Percentiles rank a stretch among this genome's conserved stretches.
These are phyloP conservation scores for Ophiostoma populinum DNA, from an alignment of 2,329 filamentous ascomycete genomes.

Conservation along the genomic window DNA sequence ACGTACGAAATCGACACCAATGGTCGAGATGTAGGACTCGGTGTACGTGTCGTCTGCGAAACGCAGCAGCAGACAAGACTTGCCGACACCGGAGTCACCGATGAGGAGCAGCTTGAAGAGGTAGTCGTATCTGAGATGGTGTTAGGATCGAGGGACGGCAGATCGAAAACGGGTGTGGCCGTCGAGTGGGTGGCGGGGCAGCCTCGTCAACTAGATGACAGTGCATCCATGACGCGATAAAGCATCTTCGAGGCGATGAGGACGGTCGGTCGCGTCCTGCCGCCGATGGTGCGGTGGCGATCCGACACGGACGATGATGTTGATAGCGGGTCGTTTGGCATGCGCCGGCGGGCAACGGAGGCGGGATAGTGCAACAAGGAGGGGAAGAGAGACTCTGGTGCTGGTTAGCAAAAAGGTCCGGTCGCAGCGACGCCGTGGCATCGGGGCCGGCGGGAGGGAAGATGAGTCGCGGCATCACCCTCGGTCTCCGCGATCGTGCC, in stretches of 20 bases:
- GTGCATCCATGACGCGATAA: no score
- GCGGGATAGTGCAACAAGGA: neutral
- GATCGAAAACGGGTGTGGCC: no score
- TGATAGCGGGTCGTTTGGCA: no score
- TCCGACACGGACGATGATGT: no score
- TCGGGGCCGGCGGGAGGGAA: neutral
- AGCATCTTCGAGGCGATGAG: no score
- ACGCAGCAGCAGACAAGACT: slow-evolving; percentile 94
- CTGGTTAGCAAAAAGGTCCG: neutral
- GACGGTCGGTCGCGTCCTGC: no score
- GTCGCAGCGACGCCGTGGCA: neutral
- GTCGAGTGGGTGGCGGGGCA: neutral
- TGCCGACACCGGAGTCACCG: slow-evolving; percentile 99
- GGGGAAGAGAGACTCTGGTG: neutral
- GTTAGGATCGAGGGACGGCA: neutral
- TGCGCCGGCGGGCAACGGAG: no score
- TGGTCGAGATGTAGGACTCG: slow-evolving; percentile 98
- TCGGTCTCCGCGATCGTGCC: neutral
- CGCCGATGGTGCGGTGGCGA: no score
- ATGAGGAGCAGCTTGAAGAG: slow-evolving; percentile 99
- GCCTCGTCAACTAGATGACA: no score
- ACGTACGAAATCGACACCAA: slow-evolving; percentile 96
- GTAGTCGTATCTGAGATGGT: slow-evolving; percentile 79
- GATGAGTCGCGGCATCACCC: no score
- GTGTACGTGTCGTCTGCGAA: slow-evolving; percentile 99